phyloP scores from a whole-genome alignment of 352 stramenopile genomes.

The Phytophthora tubulina region DNA sequence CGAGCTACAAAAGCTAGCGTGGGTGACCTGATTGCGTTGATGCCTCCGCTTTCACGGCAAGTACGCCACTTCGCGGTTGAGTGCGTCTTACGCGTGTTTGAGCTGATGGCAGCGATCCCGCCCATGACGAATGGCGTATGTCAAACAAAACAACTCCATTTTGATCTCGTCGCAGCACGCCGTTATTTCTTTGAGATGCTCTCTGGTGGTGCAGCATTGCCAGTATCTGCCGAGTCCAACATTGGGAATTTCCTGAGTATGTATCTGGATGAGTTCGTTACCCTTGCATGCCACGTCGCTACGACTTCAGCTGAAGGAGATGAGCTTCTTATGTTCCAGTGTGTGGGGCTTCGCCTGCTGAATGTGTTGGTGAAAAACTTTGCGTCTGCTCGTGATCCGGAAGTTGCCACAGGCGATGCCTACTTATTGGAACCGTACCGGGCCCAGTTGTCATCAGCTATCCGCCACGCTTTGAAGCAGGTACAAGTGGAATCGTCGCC shows the following conservation, averaged over 20 bases:
- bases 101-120: conserved; percentile 51
- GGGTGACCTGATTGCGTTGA: conserved; percentile 59
- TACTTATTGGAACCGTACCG: conserved; percentile 85
- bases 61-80: conserved; percentile 83
- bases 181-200: conserved; percentile 59
- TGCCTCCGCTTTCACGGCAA: conserved; percentile 78
- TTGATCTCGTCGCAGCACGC: conserved; percentile 70
- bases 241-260: conserved; percentile 82
- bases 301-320: conserved; percentile 75
- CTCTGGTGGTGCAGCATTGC: conserved; percentile 19
- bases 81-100: conserved; percentile 81
- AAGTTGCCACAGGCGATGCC: conserved; percentile 62
- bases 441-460: conserved; percentile 82
- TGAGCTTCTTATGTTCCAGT: conserved; percentile 86
- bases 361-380: conserved; percentile 77
- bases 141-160: conserved; percentile 58
- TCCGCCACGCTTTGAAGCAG: conserved; percentile 83
- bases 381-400: conserved; percentile 64
- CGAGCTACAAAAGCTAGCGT: conserved; percentile 75
- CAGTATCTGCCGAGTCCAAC: conserved; percentile 19
- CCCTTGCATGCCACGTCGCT: conserved; percentile 79
- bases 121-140: conserved; percentile 26
- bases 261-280: conserved; percentile 91
- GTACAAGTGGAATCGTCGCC: conserved; percentile 40
- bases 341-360: conserved; percentile 69